Evolutionary conservation across 805 yeast genomes (phyloP), one percentile per base, ranked within the genome.

Genomic region (Spathaspora passalidarum): DNA sequence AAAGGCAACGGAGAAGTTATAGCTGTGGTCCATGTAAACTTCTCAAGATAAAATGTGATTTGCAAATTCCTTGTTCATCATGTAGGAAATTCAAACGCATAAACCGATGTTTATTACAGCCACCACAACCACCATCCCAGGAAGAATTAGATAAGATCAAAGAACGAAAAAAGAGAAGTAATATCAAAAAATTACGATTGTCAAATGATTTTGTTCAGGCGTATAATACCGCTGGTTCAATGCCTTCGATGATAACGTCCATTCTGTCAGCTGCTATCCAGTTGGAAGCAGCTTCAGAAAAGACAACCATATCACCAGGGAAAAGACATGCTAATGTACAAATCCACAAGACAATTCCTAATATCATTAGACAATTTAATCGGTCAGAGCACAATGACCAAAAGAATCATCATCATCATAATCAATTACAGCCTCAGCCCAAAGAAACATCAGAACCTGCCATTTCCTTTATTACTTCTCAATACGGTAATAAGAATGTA

Each of bases 21-120:
- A 73, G 74, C 45, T 79, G 83, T 56, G 82, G 81, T 1, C 81
- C 80, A 2, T 79, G 83, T 51, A 76, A 76, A 51, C 57, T 63
- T n/a, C 72, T 74, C 46, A 78, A 79, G 56, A 75, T 77, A 54
- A 76, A 76, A 53, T 79, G 83, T 59, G 80, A 79, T 50, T 67
- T 75, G 46, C 54, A 62, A 39, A 60, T 61, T 6, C 82, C 82
- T 0, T 78, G 82, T 54, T 60, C 72, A 1, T 65, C 76, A 19
- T 78, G 82, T 52, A 47, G 55, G 18, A 57, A 67, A 40, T 66
- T 69, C 45, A 66, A 65, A 49, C 55, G 77, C 29, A 55, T 52
- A 4, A 68, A 65, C 20, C 65, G 69, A 50, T 74, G 79, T 46
- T 46, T 66, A 20, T 61, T 53, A 10, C 53, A 59, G 34, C 78